phyloP scores from a whole-genome alignment of 2,329 filamentous ascomycete species.

The Sarocladium kiliense region DNA sequence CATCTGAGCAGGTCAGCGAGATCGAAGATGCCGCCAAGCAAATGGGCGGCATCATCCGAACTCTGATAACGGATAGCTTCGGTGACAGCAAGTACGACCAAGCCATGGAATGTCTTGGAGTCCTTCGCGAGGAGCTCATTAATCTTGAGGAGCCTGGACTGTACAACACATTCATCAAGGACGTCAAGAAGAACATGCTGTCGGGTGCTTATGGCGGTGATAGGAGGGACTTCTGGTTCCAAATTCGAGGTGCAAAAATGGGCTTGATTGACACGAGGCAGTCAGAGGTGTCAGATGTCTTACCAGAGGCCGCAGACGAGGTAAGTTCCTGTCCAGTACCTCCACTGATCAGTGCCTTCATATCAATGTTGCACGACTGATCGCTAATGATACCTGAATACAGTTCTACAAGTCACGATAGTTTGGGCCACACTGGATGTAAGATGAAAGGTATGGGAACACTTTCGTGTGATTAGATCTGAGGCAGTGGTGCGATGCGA shows the following conservation, averaged over 20 bases:
- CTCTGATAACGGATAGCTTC: constrained; percentile 65
- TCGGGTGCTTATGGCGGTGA: constrained; percentile 69
- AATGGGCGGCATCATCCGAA: constrained; percentile 66
- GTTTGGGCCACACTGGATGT: no score
- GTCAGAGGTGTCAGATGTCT: constrained; percentile 60
- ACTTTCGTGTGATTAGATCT: no score
- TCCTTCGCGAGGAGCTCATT: constrained; percentile 72
- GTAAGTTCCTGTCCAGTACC: constrained; percentile 32
- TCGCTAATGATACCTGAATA: neutral
- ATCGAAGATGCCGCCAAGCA: constrained; percentile 67
- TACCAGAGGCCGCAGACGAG: constrained; percentile 65
- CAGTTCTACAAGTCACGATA: constrained; percentile 33
- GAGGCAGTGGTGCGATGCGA: neutral
- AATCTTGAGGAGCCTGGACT: constrained; percentile 68
- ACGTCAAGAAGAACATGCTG: constrained; percentile 68
- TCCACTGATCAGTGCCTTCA: no score
- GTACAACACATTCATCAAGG: constrained; percentile 70
- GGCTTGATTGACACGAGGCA: constrained; percentile 66
- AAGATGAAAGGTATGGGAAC: no score
- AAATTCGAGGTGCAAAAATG: constrained; percentile 59
- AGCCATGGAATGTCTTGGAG: constrained; percentile 69
- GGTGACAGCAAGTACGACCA: constrained; percentile 70
- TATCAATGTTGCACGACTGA: neutral
- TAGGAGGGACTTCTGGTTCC: constrained; percentile 77
- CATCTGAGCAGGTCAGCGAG: constrained; percentile 52